Evolutionary conservation across 768 basidiomycete genomes (phyloP), one percentile per base, ranked within the genome.

Genomic region (Lentinula lateritia): DNA sequence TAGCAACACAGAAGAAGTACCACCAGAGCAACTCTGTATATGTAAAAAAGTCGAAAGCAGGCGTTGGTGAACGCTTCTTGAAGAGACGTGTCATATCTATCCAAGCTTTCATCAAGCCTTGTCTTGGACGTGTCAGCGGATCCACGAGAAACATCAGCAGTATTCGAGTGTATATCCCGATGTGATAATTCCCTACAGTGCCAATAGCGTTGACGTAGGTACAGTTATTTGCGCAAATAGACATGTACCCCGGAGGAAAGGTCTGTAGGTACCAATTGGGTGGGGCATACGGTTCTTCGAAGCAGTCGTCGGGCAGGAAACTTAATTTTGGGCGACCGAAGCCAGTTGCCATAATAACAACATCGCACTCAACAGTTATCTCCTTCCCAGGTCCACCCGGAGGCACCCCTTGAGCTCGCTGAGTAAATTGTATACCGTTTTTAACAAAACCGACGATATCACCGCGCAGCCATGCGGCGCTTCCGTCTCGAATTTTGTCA

Each of bases 41-140:
- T 6, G 82, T 84, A 72, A 84, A 85, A 75, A 84, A 83, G 0
- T 78, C 75, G 0, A 85, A 70, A 23, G 61, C 61, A 5, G 61
- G 52, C 16, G 61, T 61, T 7, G 52, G 52, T 8, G 61, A 45
- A 18, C 54, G 57, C 18, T 73, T 72, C 71, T 84, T 83, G 67
- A 84, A 65, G 68, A 78, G 83, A 18, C 79, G 75, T 34, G 83
- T 69, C 35, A 76, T 72, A 67, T 83, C 81, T 34, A 85, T 83
- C 83, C 83, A 84, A 12, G 83, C 73, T 68, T 81, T 80, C 82
- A 81, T 83, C 64, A 82, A 81, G 55, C 77, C 76, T 2, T 76
- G 71, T 12, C 70, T 62, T 0, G 82, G 83, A 0, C 80, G 73
- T 0, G 82, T 77, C 45, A 67, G 67, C n/a, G 70, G 62, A 66